A percentile compares a stretch with the other conserved stretches of the same genome.
Evolutionary conservation across 768 basidiomycete genomes (phyloP).

Genomic region (Cystofilobasidium ferigula): DNA sequence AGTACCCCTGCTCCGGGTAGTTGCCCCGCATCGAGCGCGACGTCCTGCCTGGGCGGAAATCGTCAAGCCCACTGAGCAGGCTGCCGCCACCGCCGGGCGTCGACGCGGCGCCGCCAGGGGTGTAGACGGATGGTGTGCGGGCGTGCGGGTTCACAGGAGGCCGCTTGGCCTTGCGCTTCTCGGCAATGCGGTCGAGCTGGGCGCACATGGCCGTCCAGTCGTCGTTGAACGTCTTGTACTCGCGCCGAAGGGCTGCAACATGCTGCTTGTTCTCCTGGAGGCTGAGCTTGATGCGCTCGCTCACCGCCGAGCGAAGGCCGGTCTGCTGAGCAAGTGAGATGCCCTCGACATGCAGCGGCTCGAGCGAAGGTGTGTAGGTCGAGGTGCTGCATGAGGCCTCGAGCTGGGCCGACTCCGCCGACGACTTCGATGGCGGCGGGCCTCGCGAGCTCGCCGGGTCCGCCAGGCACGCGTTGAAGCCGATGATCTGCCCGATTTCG

Average conservation of each 20-base stretch:
- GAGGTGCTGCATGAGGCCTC: too few relatives aligned
- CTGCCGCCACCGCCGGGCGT: not conserved
- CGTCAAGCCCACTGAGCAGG: conserved; percentile 6
- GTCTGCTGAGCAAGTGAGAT: not conserved
- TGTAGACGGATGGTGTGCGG: conserved; percentile 6
- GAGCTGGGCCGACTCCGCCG: too few relatives aligned
- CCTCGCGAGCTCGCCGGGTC: conserved; percentile 4
- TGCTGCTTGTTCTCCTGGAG: too few relatives aligned
- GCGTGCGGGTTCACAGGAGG: not conserved
- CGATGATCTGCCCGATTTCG: conserved; percentile 15
- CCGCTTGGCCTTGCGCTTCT: conserved; percentile 39
- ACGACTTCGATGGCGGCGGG: not conserved
- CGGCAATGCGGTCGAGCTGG: conserved; percentile 51
- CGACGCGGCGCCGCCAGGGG: not conserved
- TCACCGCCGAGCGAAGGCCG: not conserved
- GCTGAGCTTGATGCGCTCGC: too few relatives aligned
- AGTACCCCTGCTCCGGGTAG: conserved; percentile 23
- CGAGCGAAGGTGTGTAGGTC: not conserved
- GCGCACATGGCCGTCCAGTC: conserved; percentile 64
- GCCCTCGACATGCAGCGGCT: not conserved
- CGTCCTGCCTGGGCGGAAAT: conserved; percentile 4
- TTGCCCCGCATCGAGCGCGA: conserved; percentile 17
- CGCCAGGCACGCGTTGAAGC: conserved; percentile 3
- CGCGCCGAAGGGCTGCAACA: conserved; percentile 47
- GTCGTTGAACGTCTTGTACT: conserved; percentile 60